Base-by-base conservation (phyloP, 2,329 filamentous ascomycete species). In the Arthrobotrys sinensis region DNA sequence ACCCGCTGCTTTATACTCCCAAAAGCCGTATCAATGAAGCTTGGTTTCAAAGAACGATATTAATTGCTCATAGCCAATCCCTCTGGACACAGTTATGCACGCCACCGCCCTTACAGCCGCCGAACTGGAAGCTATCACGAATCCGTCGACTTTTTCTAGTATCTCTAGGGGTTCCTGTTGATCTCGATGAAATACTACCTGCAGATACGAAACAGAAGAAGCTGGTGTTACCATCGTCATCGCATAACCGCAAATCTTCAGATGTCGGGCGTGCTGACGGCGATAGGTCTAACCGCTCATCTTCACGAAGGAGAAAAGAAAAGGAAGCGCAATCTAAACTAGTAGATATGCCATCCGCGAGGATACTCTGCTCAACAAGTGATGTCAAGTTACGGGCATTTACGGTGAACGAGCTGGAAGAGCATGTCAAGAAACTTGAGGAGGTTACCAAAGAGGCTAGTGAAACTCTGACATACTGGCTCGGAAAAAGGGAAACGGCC, bases 81-180 rank as follows among this genome's bases (percentile, higher is more conserved):
- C 87, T 99, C 38, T 99, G 96, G 96, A 94, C 94, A 46, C 96
- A 99, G 86, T 90, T 99, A 3, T 93, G 97, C 34, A 95, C 95
- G 1, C 95, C 96, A 19, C 96, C 96, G 1, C 94, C 96, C 1
- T 89, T 99, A 43, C 94, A 97, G 82, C 96, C 96, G 4, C 95
- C 96, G 0, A 96, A 99, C 84, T 99, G 96, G 96, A 96, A 97
- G 76, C 93, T 96, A 80, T 97, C 94, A 65, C 93, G 94, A 64
- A 99, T 97, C 81, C 91, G 96, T 66, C 92, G 96, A 32, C 89
- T 99, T 28, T 99, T 99, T 84, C 90, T 99, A 48, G 94, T 99
- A 67, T 97, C 94, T 0, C 89, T 99, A 0, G 96, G 96, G 16
- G 96, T 99, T 0, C 96, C 96, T 0, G 93, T 99, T 52, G 96